Base-by-base conservation (phyloP, 164 flowering plant species). In the Vitis cinerea region DNA sequence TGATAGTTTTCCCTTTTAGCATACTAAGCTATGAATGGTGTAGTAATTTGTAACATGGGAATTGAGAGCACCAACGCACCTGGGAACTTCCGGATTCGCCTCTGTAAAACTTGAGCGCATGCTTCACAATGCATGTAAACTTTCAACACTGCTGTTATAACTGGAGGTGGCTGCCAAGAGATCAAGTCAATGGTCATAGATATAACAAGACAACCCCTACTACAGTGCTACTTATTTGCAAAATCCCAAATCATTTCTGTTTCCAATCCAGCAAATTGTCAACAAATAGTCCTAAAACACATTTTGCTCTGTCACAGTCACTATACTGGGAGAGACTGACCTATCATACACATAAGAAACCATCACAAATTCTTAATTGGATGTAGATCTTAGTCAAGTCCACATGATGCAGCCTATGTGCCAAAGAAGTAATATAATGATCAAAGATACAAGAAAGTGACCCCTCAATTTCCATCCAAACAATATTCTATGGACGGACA, bases 91-190 rank as follows among this genome's bases (percentile, higher is more conserved):
- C 86, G 59, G 51, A 92, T 83, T 49, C 89, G 77, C 78, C 78
- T 94, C 74, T 79, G 84, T 59, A 88, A 27, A 54, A 30, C 85
- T 74, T 88, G 92, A 64, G 97, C 97, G 71, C 98, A 94, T 19
- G 97, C 96, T 56, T 90, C 97, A 64, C 98, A 94, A 63, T 94
- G 97, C 98, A 94, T 92, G 60, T 75, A 76, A 52, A 92, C 79
- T 47, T 79, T 84, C 70, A 94, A 63, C 62, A 80, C 84, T 13
- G 87, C 83, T 48, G 92, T 87, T 44, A 86, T 60, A 23, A 79
- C 84, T 0, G 86, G 66, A 71, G 93, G 93, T 70, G 93, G 89
- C 94, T 84, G 89, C 61, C 27, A 15, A 54, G 56, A 29, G 2
- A 57, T 16, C 23, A 1, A 8, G 10, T 17, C 6, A 31, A 31